These are phyloP conservation scores for Teunomyces cretensis DNA, from an alignment of 805 yeast genomes.

Conservation along the genomic window DNA sequence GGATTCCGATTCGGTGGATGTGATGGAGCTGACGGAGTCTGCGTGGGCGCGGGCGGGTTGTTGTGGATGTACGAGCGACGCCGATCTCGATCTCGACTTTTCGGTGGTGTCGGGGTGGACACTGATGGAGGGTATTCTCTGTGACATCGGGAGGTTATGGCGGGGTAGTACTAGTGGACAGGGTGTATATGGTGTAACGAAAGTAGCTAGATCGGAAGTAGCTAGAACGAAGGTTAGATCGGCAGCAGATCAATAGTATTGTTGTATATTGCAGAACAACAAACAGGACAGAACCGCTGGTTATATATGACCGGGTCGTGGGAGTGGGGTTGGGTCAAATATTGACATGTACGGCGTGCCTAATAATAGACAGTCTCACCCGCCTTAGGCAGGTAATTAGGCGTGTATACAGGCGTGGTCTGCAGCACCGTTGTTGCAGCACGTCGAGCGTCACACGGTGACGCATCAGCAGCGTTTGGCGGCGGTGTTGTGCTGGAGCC, in stretches of 20 bases:
- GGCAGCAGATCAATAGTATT: too few relatives aligned
- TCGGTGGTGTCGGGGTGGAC: conserved; percentile 6
- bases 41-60: conserved; percentile 20
- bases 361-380: background rate
- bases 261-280: too few relatives aligned
- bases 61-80: background rate
- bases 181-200: too few relatives aligned
- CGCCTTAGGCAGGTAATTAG: background rate
- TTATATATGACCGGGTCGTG: too few relatives aligned
- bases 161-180: background rate
- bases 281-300: too few relatives aligned
- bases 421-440: too few relatives aligned
- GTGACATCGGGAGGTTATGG: too few relatives aligned
- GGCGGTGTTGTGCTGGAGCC: too few relatives aligned
- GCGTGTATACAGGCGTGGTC: background rate
- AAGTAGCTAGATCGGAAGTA: too few relatives aligned
- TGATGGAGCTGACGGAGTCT: conserved; percentile 19
- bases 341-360: background rate
- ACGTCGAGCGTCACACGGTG: too few relatives aligned
- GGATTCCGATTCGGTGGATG: conserved; percentile 8
- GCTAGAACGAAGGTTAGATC: too few relatives aligned
- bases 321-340: background rate
- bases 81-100: conserved; percentile 7
- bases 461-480: too few relatives aligned
- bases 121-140: background rate